These are phyloP conservation scores for Populus hybrid DNA, from an alignment of 441 rosid genomes.

Conservation along the genomic window DNA sequence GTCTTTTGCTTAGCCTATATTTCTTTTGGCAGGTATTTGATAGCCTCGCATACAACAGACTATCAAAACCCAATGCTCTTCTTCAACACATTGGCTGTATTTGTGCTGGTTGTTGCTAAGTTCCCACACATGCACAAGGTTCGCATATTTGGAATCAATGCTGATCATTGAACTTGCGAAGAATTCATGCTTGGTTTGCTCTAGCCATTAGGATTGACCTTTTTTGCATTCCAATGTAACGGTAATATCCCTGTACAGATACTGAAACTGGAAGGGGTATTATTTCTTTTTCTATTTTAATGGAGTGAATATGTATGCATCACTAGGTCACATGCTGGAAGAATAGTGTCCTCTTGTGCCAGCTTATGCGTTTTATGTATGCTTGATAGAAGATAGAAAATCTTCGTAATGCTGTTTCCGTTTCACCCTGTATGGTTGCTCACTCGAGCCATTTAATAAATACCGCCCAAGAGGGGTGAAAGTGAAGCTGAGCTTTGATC, in stretches of 20 bases:
- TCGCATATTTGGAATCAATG: conserved; percentile 91
- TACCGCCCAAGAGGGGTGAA: not conserved
- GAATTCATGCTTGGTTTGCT: not conserved
- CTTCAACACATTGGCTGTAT: conserved; percentile 77
- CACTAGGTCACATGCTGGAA: conserved; percentile 10
- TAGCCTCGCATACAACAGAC: conserved; percentile 92
- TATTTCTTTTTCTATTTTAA: not conserved
- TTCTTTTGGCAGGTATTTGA: conserved; percentile 63
- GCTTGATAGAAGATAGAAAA: conserved; percentile 4
- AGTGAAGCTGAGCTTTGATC: not conserved
- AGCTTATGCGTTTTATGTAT: not conserved
- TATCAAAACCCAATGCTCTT: conserved; percentile 88
- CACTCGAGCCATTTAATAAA: not conserved
- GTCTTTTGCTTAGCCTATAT: not conserved
- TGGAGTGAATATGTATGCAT: conserved; percentile 16
- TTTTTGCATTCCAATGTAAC: conserved; percentile 25
- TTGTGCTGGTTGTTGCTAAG: conserved; percentile 88
- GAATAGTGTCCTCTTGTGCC: not conserved
- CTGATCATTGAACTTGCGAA: conserved; percentile 39
- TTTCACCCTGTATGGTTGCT: not conserved
- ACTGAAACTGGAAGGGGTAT: conserved; percentile 33
- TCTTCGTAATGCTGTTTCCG: not conserved
- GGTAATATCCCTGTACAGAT: conserved; percentile 35
- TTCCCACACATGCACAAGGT: conserved; percentile 99
- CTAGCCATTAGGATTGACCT: conserved; percentile 8